phyloP scores from a whole-genome alignment of 805 yeast genomes.

The Maudiozyma pseudohumilis region DNA sequence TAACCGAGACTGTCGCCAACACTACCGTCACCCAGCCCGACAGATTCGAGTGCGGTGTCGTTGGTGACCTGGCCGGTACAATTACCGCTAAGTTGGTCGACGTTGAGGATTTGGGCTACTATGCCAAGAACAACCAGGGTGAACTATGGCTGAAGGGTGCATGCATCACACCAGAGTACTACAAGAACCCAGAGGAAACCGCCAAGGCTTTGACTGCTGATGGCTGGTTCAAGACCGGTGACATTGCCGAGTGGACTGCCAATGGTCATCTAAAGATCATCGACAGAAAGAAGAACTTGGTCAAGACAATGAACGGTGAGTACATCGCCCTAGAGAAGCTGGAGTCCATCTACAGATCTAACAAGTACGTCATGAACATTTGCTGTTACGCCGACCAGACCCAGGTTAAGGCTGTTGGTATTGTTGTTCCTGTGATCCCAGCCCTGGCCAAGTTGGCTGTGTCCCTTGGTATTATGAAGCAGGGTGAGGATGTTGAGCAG shows the following conservation, averaged over 20 bases:
- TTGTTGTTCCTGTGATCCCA: slow-evolving; percentile 70
- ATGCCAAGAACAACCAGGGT: slow-evolving; percentile 86
- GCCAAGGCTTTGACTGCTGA: slow-evolving; percentile 62
- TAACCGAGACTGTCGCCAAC: slow-evolving; percentile 93
- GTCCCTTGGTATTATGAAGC: slow-evolving; percentile 41
- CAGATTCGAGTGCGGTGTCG: slow-evolving; percentile 61
- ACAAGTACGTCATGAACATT: slow-evolving; percentile 62
- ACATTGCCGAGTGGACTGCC: slow-evolving; percentile 85
- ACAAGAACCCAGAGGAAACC: slow-evolving; percentile 76
- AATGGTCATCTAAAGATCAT: slow-evolving; percentile 74
- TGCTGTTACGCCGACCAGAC: slow-evolving; percentile 88
- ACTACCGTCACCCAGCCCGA: slow-evolving; percentile 58
- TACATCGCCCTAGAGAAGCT: slow-evolving; percentile 93
- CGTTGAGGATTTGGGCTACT: slow-evolving; percentile 84
- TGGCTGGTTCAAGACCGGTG: slow-evolving; percentile 96
- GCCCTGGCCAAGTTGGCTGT: slow-evolving; percentile 53
- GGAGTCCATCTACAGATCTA: slow-evolving; percentile 84
- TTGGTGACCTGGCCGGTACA: slow-evolving; percentile 76
- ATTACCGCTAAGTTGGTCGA: slow-evolving; percentile 83
- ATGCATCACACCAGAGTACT: slow-evolving; percentile 68
- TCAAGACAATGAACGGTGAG: slow-evolving; percentile 94
- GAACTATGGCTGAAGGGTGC: slow-evolving; percentile 76
- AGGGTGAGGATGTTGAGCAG: slow-evolving; percentile 37
- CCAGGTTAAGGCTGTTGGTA: slow-evolving; percentile 87
- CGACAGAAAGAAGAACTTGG: slow-evolving; percentile 92